These are phyloP conservation scores for Cerrena zonata DNA, from an alignment of 1,284 basidiomycete genomes.

Conservation along the genomic window DNA sequence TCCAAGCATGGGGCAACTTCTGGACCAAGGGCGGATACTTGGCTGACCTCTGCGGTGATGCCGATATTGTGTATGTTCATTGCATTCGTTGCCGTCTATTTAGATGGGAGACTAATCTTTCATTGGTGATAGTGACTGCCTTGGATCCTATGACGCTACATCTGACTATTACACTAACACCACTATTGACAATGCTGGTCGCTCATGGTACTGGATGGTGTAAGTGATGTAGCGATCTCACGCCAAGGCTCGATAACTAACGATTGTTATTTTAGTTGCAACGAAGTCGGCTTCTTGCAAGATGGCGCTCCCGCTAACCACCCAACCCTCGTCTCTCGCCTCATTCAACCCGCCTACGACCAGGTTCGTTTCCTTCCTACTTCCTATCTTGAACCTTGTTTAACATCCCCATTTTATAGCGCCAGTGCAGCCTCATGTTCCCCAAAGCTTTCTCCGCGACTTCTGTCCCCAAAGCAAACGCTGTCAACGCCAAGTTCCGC, in stretches of 20 bases:
- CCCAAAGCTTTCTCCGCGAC: conserved; percentile 45
- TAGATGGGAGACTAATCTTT: not conserved
- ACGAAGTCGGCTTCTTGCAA: conserved; percentile 62
- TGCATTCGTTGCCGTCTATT: not conserved
- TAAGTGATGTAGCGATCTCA: conserved; percentile 19
- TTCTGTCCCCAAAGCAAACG: conserved; percentile 31
- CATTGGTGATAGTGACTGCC: conserved; percentile 38
- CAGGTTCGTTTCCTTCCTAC: conserved; percentile 34
- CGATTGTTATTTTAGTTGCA: conserved; percentile 42
- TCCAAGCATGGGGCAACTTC: conserved; percentile 55
- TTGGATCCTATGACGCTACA: conserved; percentile 52
- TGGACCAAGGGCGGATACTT: conserved; percentile 47
- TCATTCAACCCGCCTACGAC: conserved; percentile 54
- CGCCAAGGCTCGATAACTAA: not conserved
- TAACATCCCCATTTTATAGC: no score
- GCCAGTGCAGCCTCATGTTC: conserved; percentile 61
- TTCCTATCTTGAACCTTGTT: no score
- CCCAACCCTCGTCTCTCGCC: conserved; percentile 53
- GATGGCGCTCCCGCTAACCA: conserved; percentile 49
- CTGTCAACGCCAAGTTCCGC: conserved; percentile 45
- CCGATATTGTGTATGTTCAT: conserved; percentile 36
- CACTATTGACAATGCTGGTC: conserved; percentile 42
- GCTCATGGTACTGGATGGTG: conserved; percentile 63
- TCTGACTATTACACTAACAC: conserved; percentile 47
- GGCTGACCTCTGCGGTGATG: conserved; percentile 33